A percentile compares a stretch with the other conserved stretches of the same genome.
phyloP scores from a whole-genome alignment of 75 land plant genomes.

The Picea sitchensis region DNA sequence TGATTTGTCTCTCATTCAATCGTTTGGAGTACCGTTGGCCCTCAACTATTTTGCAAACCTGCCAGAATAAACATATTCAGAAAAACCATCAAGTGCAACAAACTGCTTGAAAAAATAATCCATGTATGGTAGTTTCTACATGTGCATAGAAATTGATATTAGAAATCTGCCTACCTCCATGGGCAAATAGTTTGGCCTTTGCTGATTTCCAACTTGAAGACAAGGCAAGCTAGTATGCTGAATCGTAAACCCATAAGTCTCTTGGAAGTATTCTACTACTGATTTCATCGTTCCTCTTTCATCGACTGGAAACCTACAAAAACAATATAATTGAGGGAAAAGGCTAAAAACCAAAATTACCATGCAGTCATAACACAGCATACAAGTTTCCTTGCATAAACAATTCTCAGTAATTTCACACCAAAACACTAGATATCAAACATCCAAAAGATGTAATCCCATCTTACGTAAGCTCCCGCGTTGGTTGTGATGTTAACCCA shows the following conservation, averaged over 20 bases:
- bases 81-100: too few species aligned
- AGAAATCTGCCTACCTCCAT: constrained; percentile 31
- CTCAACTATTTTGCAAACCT: constrained; percentile 92
- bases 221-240: constrained; percentile 44
- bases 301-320: constrained; percentile 44
- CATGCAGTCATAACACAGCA: not conserved
- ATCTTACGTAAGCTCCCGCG: constrained; percentile 75
- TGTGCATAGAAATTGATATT: too few species aligned
- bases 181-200: constrained; percentile 45
- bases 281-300: constrained; percentile 47
- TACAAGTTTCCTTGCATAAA: not conserved
- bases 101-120: too few species aligned
- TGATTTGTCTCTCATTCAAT: constrained; percentile 86
- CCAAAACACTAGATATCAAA: not conserved
- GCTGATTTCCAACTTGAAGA: constrained; percentile 51
- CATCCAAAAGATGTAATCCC: not conserved
- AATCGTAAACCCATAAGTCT: constrained; percentile 39
- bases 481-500: constrained; percentile 79
- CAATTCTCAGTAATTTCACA: not conserved
- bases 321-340: not conserved
- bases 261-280: constrained; percentile 52
- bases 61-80: not conserved
- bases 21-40: constrained; percentile 90
- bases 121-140: too few species aligned
- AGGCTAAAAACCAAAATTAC: not conserved